phyloP scores from a whole-genome alignment of 2,329 filamentous ascomycete genomes.

The Lasiodiplodia theobromae region DNA sequence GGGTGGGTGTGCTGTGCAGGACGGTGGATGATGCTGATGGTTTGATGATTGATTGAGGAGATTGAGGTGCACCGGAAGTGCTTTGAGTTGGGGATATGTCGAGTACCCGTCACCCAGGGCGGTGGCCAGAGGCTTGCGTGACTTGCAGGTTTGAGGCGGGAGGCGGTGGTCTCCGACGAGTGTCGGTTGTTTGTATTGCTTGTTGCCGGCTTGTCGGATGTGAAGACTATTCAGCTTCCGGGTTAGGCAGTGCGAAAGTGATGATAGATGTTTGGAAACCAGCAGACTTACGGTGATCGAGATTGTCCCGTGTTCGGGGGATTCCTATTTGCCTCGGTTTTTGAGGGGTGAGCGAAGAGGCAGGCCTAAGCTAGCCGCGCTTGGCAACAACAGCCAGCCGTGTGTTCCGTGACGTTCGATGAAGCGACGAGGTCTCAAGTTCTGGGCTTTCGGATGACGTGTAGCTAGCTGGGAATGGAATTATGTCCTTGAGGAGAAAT shows the following conservation, averaged over 20 bases:
- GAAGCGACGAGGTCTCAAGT: conserved; percentile 1
- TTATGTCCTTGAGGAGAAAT: neutral
- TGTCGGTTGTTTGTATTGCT: neutral
- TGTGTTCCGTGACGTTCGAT: conserved; percentile 15
- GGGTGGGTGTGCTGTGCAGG: conserved; percentile 29
- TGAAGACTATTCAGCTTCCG: conserved; percentile 2
- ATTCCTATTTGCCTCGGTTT: neutral
- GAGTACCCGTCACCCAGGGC: conserved; percentile 1
- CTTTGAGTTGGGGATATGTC: neutral
- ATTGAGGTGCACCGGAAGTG: neutral
- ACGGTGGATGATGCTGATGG: conserved; percentile 31
- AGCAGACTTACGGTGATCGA: neutral
- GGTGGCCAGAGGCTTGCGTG: neutral
- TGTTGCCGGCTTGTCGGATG: neutral
- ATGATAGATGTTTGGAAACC: neutral
- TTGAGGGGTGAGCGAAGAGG: neutral
- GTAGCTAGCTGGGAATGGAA: conserved; percentile 9
- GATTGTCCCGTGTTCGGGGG: conserved; percentile 3
- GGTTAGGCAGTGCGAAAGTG: conserved; percentile 5
- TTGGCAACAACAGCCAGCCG: neutral
- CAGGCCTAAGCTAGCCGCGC: neutral
- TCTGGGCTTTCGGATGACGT: conserved; percentile 2
- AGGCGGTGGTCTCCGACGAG: conserved; percentile 14
- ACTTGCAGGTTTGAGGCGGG: neutral
- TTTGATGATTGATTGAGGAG: neutral